These are phyloP conservation scores for Lichtheimia corymbifera DNA, from an alignment of 371 early-diverging fungal genomes.

Conservation along the genomic window DNA sequence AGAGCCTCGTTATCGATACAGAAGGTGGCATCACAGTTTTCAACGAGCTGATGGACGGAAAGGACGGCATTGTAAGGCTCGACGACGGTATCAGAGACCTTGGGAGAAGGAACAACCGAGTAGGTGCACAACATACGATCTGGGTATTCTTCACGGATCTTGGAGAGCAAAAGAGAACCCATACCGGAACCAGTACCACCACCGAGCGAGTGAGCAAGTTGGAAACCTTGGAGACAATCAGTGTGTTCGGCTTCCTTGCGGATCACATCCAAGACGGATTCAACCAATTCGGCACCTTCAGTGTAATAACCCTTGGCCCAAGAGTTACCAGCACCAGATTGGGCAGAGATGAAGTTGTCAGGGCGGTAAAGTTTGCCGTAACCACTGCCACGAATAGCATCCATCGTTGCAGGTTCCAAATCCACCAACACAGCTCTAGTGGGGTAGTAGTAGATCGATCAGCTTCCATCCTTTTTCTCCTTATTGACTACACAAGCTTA, in stretches of 20 bases:
- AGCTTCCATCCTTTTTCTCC: not conserved
- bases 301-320: conserved; percentile 95
- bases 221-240: conserved; percentile 90
- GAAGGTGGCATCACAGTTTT: conserved; percentile 95
- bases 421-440: conserved; percentile 97
- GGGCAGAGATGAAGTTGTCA: conserved; percentile 87
- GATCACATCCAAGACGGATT: conserved; percentile 79
- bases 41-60: conserved; percentile 85
- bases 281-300: conserved; percentile 89
- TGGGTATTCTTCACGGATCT: conserved; percentile 92
- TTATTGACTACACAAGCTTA: too few species aligned
- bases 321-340: conserved; percentile 90
- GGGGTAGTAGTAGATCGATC: conserved; percentile 54
- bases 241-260: conserved; percentile 85
- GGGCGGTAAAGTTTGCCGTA: conserved; percentile 82
- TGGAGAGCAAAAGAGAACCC: conserved; percentile 85
- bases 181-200: conserved; percentile 92
- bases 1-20: conserved; percentile 99
- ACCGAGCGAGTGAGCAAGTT: conserved; percentile 85
- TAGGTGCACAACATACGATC: conserved; percentile 93
- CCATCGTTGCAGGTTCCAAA: conserved; percentile 99
- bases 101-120: conserved; percentile 95
- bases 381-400: conserved; percentile 78
- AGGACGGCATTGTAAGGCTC: conserved; percentile 93
- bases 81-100: conserved; percentile 91